phyloP scores from a whole-genome alignment of 225 moss, liverwort and hornwort genomes.

The Takakia lepidozioides region DNA sequence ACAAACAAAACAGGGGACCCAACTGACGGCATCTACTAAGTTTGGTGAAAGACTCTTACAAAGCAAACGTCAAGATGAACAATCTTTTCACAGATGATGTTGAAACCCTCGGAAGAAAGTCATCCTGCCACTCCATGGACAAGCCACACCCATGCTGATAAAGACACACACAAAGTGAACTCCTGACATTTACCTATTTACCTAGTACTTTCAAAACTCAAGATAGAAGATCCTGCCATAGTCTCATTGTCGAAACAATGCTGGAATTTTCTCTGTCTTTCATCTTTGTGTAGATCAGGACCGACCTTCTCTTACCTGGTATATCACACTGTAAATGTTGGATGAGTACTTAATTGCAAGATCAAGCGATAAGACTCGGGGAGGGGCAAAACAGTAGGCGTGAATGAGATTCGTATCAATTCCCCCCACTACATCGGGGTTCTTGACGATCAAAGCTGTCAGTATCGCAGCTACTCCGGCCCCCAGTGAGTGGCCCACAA shows the following conservation, averaged over 20 bases:
- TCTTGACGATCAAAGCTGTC: constrained; percentile 30
- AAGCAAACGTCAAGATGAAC: constrained; percentile 35
- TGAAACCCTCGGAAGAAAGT: constrained; percentile 69
- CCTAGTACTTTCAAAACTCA: too few relatives aligned
- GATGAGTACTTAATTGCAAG: constrained; percentile 44
- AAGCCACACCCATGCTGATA: neutral
- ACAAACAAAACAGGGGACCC: neutral
- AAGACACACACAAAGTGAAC: too few relatives aligned
- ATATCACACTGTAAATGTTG: constrained; percentile 45
- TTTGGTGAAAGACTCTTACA: constrained; percentile 22
- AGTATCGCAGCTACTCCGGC: constrained; percentile 61
- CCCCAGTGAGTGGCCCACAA: constrained; percentile 75
- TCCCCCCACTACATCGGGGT: constrained; percentile 47
- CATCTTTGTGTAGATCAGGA: too few relatives aligned
- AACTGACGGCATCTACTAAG: too few relatives aligned
- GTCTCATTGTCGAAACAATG: too few relatives aligned
- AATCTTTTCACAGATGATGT: constrained; percentile 47
- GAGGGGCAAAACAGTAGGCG: constrained; percentile 48
- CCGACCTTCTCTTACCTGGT: constrained; percentile 37
- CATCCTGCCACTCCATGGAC: constrained; percentile 35
- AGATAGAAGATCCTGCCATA: too few relatives aligned
- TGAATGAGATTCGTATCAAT: constrained; percentile 34
- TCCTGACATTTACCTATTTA: too few relatives aligned
- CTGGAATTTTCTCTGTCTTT: too few relatives aligned
- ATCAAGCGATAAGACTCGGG: constrained; percentile 51